phyloP scores from a whole-genome alignment of 306 rosid species.

The Sechiopsis laciniata region DNA sequence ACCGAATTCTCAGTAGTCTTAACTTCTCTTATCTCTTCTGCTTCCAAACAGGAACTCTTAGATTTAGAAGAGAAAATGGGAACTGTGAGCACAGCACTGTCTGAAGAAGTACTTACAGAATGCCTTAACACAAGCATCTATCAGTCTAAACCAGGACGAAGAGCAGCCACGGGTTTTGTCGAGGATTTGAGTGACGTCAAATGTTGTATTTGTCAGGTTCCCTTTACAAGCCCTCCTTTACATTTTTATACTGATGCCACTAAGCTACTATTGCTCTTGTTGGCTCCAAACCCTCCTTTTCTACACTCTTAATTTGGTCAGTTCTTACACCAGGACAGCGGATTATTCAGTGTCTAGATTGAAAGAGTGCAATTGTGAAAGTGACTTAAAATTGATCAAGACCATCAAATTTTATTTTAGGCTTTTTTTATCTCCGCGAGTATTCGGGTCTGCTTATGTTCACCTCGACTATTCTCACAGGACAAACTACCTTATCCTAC shows the following conservation, averaged over 20 bases:
- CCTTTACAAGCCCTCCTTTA: background rate
- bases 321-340: background rate
- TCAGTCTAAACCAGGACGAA: constrained; percentile 36
- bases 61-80: constrained; percentile 98
- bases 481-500: too few relatives aligned
- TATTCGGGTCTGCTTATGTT: too few relatives aligned
- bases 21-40: background rate
- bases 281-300: background rate
- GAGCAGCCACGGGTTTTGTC: constrained; percentile 28
- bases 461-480: too few relatives aligned
- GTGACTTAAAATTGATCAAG: background rate
- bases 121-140: constrained; percentile 56
- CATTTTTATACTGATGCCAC: too few relatives aligned
- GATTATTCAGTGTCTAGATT: background rate
- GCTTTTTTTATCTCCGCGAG: background rate
- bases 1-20: background rate
- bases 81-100: constrained; percentile 81
- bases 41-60: constrained; percentile 61
- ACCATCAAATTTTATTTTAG: background rate
- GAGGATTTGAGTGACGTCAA: constrained; percentile 54
- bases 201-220: constrained; percentile 94
- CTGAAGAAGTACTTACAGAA: constrained; percentile 67
- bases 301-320: background rate
- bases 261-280: too few relatives aligned
- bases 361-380: background rate